Evolutionary conservation across 2,329 filamentous ascomycete species (phyloP), one percentile per base, ranked within the genome.

Genomic region (Arachnomyces sp.): DNA sequence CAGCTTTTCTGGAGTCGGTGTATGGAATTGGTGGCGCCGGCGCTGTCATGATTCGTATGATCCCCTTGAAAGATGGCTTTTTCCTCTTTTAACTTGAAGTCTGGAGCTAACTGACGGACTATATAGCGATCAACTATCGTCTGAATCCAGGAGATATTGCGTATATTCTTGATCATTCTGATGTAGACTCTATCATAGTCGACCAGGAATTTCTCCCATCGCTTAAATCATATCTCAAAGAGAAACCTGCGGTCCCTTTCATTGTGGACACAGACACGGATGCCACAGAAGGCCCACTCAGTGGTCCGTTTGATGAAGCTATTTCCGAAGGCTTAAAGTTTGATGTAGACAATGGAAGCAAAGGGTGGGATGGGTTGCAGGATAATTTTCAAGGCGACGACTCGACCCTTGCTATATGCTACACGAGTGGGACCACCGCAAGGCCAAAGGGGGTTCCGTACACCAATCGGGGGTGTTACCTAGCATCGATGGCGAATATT

Each of bases 381-480:
- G 73, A 77, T 2, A 81, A 88, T 49, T 75, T 76, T 3, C 67
- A 72, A 1, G 74, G 87, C 52, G 92, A 98, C 60, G 83, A 95
- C 50, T 80, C 79, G 44, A 75, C 86, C 51, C 75, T 96, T 45
- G 87, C 89, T 3, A 78, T 98, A 40, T 86, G 90, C 1, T 96
- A 96, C 61, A 98, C 92, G 0, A 92, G 84, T 18, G 90, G 90
- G 3, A 96, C 92, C 1, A 96, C 92, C 0, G 88, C 89, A 1
- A 73, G 77, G 21, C 92, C 92, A 2, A 96, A 98, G 62, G 92
- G 92, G 4, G 90, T 95, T 3, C 80, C 94, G 40, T 95, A 84
- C 57, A 95, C 87, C 1, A 86, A 96, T 61, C 77, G 92, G 34
- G 85, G 89, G 3, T 80, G 79, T 6, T 98, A 96, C 57, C 72